Evolutionary conservation across 306 rosid species (phyloP), one percentile per base, ranked within the genome.

Genomic region (Prunus fruticosa): DNA sequence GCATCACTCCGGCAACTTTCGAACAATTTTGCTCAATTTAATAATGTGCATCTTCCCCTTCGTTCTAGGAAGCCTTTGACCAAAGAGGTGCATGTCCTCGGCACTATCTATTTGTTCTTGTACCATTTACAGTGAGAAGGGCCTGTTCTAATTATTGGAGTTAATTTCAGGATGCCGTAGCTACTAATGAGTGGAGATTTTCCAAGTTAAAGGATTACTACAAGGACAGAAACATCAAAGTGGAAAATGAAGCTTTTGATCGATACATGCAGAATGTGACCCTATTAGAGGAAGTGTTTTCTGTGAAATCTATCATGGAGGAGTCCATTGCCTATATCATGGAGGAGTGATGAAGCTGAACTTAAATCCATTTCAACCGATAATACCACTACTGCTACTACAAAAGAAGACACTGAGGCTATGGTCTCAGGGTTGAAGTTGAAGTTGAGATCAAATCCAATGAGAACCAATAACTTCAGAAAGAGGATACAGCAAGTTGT

Each of bases 151-250:
- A 84, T 11, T 73, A 57, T 73, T 65, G 60, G 53, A 65, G 54
- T 69, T 88, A 45, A 74, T 90, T 83, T 61, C 89, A 95, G 99
- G 97, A 92, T 81, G 98, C 93, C 60, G 96, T 86, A 16, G 86
- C 89, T 49, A 86, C 87, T 58, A 95, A 95, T 60, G 97, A 92
- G 73, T 92, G 99, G 99, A 95, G 99, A 80, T 93, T 92, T 86
- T 78, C 93, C 81, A 95, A 91, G 90, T 78, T 95, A 67, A 90
- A 82, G 88, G 96, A 92, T 74, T 88, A 83, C 84, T 27, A 27
- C 30, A 91, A 79, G 79, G 97, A 90, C 61, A 86, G 86, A 74
- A 83, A 77, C 77, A 64, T 87, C 65, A 97, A 95, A 83, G 89
- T 74, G 65, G 98, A 25, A 92, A 88, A 89, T 78, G 98, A 89